Evolutionary conservation across 2,329 filamentous ascomycete species (phyloP), one percentile per base, ranked within the genome.

Genomic region (Conoideocrella luteorostrata): DNA sequence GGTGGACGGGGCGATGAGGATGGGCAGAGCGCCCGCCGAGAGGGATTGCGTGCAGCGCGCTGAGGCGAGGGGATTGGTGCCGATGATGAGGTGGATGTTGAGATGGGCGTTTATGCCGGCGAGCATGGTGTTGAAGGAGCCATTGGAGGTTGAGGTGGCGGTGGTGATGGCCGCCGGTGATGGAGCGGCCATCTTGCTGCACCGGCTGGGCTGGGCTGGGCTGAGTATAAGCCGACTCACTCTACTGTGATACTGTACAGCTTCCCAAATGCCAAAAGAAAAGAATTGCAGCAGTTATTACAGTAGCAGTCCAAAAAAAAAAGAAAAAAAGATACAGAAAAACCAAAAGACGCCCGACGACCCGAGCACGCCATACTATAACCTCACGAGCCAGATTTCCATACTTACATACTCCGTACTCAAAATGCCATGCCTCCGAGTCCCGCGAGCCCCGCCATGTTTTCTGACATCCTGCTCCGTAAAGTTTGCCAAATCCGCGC

Each of bases 31-130:
- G 55, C 91, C 91, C 13, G 88, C 86, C 56, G 84, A 78, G 40
- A 96, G 66, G 3, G 88, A 90, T 58, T 88, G 86, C 11, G 77
- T 69, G 67, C 87, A 94, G 54, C 93, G 80, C 24, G 88, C 78
- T 41, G 85, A 84, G n/a, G 93, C 91, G 32, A 98, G 76, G 12
- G 91, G 82, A 57, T 90, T 93, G 26, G 84, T 82, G 47, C 93
- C 93, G 50, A 97, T 66, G 56, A 98, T 79, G 46, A 98, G 74
- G 62, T 98, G 93, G 32, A 90, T 65, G 58, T 88, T 84, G 38
- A 70, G 75, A 40, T 73, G 73, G 57, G 80, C 83, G 60, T 89
- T 81, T 52, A 84, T 74, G 39, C 86, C 82, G 36, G 86, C 84
- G 38, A 94, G 79, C 41, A 94, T 35, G 24, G 39, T 23, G 37